Base-by-base conservation (phyloP, 2,329 filamentous ascomycete species). In the Emmonsia crescens region DNA sequence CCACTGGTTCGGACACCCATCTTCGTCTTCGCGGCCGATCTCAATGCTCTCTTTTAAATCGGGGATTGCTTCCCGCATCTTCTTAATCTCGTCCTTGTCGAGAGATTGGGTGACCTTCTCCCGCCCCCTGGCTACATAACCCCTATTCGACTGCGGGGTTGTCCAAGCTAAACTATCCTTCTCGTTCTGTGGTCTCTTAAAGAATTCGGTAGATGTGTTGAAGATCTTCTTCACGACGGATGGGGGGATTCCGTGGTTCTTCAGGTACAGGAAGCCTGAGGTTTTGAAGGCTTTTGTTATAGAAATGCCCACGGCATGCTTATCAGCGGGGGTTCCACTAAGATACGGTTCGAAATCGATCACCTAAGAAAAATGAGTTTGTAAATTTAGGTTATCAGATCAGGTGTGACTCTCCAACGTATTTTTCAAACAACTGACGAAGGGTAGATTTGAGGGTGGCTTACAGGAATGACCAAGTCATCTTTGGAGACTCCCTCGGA, bases 251-350 rank as follows among this genome's bases (percentile, higher is more conserved):
- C 88, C 83, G 66, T 93, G 86, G 74, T 93, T 89, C 68, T 86
- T 86, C 46, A 96, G 83, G 75, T 96, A 96, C 70, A 96, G 83
- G 79, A 96, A 96, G 62, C 92, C 92, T 2, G 91, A 89, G 1
- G 83, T 87, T 69, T 91, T 88, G 78, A 96, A 96, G 49, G 89
- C 91, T 60, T 85, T 72, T 14, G 93, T 85, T 67, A 96, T 86
- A 48, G 87, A 84, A 60, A 84, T 75, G 27, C 91, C 91, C 1
- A 89, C 85, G 51, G 81, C 76, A 58, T 81, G 77, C 67, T 87
- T 88, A 66, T 88, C 78, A 10, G 79, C 69, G 0, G 82, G 77
- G 24, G 81, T 80, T 40, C 88, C 88, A 62, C 80, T 75, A 29
- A 89, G 83, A 74, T 92, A 94, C 51, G 80, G 80, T 14, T 83